phyloP scores from a whole-genome alignment of 257 asterid species.

The Coffea eugenioides region DNA sequence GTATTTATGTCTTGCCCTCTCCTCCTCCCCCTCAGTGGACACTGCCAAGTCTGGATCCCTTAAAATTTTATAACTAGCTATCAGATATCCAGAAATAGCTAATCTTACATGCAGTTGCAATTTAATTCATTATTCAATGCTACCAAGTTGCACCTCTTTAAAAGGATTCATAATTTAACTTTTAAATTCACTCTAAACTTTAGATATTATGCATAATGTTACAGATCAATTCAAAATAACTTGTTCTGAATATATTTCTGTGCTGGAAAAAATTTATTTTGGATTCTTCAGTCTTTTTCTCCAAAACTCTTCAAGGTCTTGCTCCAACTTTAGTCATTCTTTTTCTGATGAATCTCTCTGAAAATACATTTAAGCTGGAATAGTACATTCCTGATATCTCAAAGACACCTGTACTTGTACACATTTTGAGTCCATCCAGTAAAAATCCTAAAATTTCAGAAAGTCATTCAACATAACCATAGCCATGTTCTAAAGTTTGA shows the following conservation, averaged over 20 bases:
- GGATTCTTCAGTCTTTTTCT: not conserved
- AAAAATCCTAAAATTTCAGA: too few relatives aligned
- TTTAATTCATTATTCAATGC: not conserved
- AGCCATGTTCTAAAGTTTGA: not conserved
- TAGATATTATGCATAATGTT: not conserved
- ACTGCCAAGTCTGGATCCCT: too few relatives aligned
- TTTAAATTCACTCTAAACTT: not conserved
- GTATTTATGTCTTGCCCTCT: too few relatives aligned
- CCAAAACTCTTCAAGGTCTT: too few relatives aligned
- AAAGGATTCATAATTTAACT: too few relatives aligned
- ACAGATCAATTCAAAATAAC: not conserved
- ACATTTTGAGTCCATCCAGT: not conserved
- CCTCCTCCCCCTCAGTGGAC: too few relatives aligned
- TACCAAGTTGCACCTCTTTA: not conserved
- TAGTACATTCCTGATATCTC: not conserved
- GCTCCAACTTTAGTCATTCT: too few relatives aligned
- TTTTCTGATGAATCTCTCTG: too few relatives aligned
- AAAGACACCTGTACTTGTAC: not conserved
- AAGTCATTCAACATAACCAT: not conserved
- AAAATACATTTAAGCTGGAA: too few relatives aligned
- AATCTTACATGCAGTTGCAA: not conserved
- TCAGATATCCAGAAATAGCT: too few relatives aligned
- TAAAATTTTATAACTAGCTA: too few relatives aligned
- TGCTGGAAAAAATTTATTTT: too few relatives aligned
- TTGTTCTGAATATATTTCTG: not conserved